Evolutionary conservation across 768 basidiomycete genomes (phyloP), one percentile per base, ranked within the genome.

Genomic region (Favolaschia claudopus): DNA sequence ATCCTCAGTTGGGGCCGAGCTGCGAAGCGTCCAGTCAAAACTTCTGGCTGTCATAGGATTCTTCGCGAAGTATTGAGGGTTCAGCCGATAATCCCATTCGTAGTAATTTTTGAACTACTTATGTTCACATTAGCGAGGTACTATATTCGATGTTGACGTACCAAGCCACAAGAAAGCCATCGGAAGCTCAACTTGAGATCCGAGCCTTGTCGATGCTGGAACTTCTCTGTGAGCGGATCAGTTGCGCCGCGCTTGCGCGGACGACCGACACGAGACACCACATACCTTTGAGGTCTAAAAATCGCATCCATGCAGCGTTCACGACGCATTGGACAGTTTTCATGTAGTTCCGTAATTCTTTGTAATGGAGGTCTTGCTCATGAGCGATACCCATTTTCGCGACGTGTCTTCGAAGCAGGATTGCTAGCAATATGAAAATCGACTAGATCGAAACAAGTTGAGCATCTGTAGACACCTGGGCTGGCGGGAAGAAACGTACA

Each of bases 141-240:
- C 33, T 8, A 22, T 9, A 2, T 2, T 20, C 17, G 3, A 9
- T 4, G 19, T 9, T 17, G 17, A 12, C 57, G 17, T n/a, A 58
- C 57, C 40, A 58, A 43, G 24, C 57, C 57, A 13, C 57, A 58
- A 31, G 57, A 58, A 1, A 51, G 42, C 49, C 43, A 51, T 37
- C 46, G 48, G 22, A 58, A 58, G 29, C 14, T 43, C 25, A 38
- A 49, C 25, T 51, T 58, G 17, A 58, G n/a, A 38, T 58, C 57
- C 5, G 39, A 7, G 7, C 50, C 17, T 24, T 37, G 19, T 32
- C 52, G 57, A 14, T 58, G 57, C 22, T 45, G 42, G 19, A 58
- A 58, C 12, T 42, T 24, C 12, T 5, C 31, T 6, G 6, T 7
- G 8, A 15, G 5, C 1, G 2, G 15, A 27, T n/a, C 22, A 4